These are phyloP conservation scores for Dendrothele bispora DNA, from an alignment of 768 basidiomycete genomes.

Conservation along the genomic window DNA sequence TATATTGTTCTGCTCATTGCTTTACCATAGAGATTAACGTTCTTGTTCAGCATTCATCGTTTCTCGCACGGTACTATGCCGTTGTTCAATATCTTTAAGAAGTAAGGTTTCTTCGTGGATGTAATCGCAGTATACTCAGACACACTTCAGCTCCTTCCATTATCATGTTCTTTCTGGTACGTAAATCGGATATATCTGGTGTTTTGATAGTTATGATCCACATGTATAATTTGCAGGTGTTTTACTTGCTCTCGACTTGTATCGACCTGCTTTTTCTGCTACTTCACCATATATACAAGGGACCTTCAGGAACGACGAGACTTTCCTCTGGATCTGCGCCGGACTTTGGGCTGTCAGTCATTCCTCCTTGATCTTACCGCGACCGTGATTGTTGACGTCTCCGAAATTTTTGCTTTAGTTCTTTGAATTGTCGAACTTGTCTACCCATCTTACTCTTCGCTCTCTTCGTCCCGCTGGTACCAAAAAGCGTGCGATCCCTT, in stretches of 20 bases:
- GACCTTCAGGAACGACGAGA: conserved; percentile 62
- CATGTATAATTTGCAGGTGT: too few relatives aligned
- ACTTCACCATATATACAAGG: conserved; percentile 60
- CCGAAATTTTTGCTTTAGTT: conserved; percentile 67
- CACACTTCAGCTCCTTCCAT: conserved; percentile 68
- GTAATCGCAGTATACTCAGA: not conserved
- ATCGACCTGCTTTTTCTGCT: conserved; percentile 76
- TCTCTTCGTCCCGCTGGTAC: conserved; percentile 80
- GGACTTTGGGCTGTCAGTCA: conserved; percentile 74
- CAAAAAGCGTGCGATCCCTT: conserved; percentile 79
- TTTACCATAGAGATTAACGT: not conserved
- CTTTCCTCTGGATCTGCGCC: conserved; percentile 65
- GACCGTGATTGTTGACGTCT: not conserved
- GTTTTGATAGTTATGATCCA: too few relatives aligned
- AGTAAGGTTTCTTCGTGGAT: conserved; percentile 48
- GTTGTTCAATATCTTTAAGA: conserved; percentile 79
- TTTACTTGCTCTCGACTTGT: conserved; percentile 76
- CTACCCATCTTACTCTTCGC: conserved; percentile 80
- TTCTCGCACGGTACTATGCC: conserved; percentile 98
- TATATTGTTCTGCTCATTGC: conserved; percentile 2
- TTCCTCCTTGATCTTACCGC: not conserved
- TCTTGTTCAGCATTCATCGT: conserved; percentile 72
- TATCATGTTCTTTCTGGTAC: conserved; percentile 80
- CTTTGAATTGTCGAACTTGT: conserved; percentile 81
- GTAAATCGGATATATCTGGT: too few relatives aligned